phyloP scores from a whole-genome alignment of 2,329 filamentous ascomycete species.

The Gremmenia infestans region DNA sequence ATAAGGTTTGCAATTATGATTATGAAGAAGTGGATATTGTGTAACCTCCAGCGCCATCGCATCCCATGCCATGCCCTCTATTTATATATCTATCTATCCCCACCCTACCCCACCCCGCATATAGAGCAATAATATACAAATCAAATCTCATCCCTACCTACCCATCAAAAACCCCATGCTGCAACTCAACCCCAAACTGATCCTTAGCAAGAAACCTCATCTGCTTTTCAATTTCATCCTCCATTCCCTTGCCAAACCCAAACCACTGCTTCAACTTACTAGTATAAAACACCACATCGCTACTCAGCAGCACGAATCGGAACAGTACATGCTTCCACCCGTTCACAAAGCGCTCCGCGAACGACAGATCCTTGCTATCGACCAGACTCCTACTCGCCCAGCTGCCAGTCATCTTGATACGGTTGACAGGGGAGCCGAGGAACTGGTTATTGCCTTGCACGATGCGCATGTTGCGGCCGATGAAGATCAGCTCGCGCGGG shows the following conservation, averaged over 20 bases:
- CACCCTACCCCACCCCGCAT: too few relatives aligned
- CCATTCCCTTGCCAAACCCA: slow-evolving; percentile 78
- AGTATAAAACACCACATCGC: slow-evolving; percentile 79
- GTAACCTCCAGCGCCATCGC: too few relatives aligned
- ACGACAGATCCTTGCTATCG: slow-evolving; percentile 62
- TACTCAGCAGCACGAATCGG: slow-evolving; percentile 66
- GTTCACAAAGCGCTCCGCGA: slow-evolving; percentile 59
- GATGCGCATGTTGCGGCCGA: slow-evolving; percentile 67
- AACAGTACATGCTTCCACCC: slow-evolving; percentile 79
- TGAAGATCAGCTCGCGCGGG: slow-evolving; percentile 67
- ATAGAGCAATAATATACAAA: too few relatives aligned
- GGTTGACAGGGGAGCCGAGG: slow-evolving; percentile 69
- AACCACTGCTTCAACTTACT: slow-evolving; percentile 73
- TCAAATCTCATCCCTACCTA: slow-evolving; percentile 33
- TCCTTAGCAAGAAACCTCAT: slow-evolving; percentile 88
- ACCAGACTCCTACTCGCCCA: slow-evolving; percentile 86
- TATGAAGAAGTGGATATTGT: too few relatives aligned
- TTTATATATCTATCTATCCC: too few relatives aligned
- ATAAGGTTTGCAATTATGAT: too few relatives aligned
- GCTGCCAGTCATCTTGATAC: slow-evolving; percentile 86
- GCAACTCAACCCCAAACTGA: slow-evolving; percentile 78
- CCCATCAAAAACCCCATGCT: slow-evolving; percentile 84
- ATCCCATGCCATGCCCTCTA: too few relatives aligned
- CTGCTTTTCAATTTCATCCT: slow-evolving; percentile 83
- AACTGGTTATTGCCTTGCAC: slow-evolving; percentile 72